phyloP scores from a whole-genome alignment of 1,284 basidiomycete genomes.

The Melampsora abietis-canadensis region DNA sequence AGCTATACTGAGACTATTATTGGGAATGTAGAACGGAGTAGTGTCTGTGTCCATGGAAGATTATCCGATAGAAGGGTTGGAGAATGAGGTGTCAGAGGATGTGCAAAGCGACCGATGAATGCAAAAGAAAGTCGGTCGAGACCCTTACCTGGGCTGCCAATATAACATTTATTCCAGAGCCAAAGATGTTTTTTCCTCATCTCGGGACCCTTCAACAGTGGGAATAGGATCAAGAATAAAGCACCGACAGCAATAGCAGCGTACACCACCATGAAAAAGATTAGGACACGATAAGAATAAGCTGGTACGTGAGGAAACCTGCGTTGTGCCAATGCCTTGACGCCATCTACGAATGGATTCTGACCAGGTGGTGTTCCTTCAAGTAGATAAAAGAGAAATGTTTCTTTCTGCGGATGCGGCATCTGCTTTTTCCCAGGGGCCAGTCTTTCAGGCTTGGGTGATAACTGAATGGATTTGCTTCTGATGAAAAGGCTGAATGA shows the following conservation, averaged over 20 bases:
- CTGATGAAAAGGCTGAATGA: too few species aligned
- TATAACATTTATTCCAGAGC: conserved; percentile 5
- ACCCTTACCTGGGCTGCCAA: not conserved
- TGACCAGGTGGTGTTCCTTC: too few species aligned
- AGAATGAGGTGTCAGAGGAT: too few species aligned
- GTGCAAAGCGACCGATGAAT: too few species aligned
- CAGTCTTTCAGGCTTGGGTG: too few species aligned
- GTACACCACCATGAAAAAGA: conserved; percentile 4
- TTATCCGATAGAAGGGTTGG: too few species aligned
- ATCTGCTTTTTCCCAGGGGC: too few species aligned
- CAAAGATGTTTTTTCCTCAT: conserved; percentile 4
- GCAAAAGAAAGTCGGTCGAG: not conserved
- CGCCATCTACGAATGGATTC: not conserved
- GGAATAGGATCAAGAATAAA: conserved; percentile 2
- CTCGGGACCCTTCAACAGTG: not conserved
- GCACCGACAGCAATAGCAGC: not conserved
- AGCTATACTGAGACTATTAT: not conserved
- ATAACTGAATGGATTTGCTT: too few species aligned
- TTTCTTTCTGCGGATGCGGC: too few species aligned
- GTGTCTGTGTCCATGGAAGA: not conserved
- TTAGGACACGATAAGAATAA: not conserved
- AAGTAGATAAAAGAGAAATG: too few species aligned
- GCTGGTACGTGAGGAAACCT: not conserved
- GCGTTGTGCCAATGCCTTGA: not conserved
- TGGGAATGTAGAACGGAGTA: conserved; percentile 6